Percentiles rank a stretch among this genome's conserved stretches.
phyloP scores from a whole-genome alignment of 164 flowering plant genomes.

The Paratinospora sagittata region DNA sequence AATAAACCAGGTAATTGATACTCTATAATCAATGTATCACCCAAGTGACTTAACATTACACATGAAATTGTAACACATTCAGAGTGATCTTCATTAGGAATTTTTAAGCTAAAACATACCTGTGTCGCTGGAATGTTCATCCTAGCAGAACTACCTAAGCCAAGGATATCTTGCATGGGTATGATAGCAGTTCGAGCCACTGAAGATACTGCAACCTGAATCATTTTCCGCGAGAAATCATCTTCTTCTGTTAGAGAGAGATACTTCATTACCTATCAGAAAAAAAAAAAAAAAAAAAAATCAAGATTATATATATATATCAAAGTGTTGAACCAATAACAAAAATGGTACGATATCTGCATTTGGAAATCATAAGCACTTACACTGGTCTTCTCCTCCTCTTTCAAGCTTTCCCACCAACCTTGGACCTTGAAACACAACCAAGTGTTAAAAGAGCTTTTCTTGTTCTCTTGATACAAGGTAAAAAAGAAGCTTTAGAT shows the following conservation, averaged over 20 bases:
- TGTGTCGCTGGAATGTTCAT: conserved; percentile 96
- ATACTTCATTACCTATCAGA: conserved; percentile 64
- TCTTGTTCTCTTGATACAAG: neutral
- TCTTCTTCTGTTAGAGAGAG: conserved; percentile 45
- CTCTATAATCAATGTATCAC: neutral
- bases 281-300: conserved; percentile 12
- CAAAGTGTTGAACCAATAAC: neutral
- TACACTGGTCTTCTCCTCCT: conserved; percentile 65
- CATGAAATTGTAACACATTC: neutral
- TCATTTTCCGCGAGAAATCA: conserved; percentile 67
- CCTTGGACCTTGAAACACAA: conserved; percentile 48
- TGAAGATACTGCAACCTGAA: conserved; percentile 56
- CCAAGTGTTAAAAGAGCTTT: neutral
- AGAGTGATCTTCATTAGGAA: neutral
- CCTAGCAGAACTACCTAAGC: conserved; percentile 78
- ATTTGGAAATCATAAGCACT: conserved; percentile 19
- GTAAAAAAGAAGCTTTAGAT: neutral
- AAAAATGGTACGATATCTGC: neutral
- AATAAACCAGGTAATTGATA: neutral
- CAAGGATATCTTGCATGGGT: conserved; percentile 91
- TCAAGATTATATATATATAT: neutral
- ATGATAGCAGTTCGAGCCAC: conserved; percentile 75
- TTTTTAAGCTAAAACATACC: conserved; percentile 38
- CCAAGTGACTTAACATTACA: neutral
- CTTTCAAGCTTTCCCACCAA: conserved; percentile 79